These are phyloP conservation scores for Inga laurina DNA, from an alignment of 306 rosid species.

Conservation along the genomic window DNA sequence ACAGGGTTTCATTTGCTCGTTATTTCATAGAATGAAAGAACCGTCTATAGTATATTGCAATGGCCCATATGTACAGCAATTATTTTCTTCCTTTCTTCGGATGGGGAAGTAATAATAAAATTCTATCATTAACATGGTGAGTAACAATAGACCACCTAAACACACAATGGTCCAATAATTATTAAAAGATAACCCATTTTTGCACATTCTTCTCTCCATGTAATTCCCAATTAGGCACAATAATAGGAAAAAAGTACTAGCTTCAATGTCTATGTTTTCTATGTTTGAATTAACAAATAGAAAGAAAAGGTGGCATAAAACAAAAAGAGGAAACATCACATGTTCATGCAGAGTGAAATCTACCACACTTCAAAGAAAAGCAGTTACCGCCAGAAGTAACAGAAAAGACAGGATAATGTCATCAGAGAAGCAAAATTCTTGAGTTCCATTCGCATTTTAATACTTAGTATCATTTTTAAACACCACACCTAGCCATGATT, in stretches of 20 bases:
- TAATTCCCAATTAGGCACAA: not conserved
- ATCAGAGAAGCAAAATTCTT: not conserved
- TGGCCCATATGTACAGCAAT: not conserved
- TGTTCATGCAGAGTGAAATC: not conserved
- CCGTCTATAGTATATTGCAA: slow-evolving; percentile 5
- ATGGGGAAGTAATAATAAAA: not conserved
- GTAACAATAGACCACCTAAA: not conserved
- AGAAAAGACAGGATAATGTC: not conserved
- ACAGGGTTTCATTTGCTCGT: slow-evolving; percentile 9
- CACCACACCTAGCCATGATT: not conserved
- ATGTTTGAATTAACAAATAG: not conserved
- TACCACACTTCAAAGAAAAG: not conserved
- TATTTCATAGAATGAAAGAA: slow-evolving; percentile 29
- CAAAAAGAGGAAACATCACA: not conserved
- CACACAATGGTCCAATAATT: not conserved
- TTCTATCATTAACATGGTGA: not conserved
- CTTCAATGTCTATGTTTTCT: not conserved
- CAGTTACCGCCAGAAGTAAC: not conserved
- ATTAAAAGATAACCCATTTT: not conserved
- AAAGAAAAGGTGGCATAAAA: not conserved
- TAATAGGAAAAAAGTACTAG: not conserved
- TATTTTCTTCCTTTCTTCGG: not conserved
- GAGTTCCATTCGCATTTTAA: slow-evolving; percentile 9
- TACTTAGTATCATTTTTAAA: slow-evolving; percentile 16
- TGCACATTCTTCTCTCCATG: not conserved